A percentile compares a stretch with the other conserved stretches of the same genome.
Conservation (phyloP, 257 asterid genomes). For the Solanum tacnaense region DNA sequence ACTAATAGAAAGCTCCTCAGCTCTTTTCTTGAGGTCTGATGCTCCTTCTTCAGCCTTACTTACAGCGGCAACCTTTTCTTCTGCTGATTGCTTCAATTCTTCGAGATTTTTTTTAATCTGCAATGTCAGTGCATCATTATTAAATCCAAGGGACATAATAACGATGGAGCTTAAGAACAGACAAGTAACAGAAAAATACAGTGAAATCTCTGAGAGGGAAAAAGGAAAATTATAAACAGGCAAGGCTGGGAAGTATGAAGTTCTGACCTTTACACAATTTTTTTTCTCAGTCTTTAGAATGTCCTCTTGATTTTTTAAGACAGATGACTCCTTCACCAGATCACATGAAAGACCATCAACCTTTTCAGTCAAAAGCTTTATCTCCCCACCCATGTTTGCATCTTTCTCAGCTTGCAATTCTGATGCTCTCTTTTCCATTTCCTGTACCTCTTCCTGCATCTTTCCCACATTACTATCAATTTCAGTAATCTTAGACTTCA, state of each 20-base stretch:
- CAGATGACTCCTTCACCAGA: conserved; percentile 72
- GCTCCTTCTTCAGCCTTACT: conserved; percentile 81
- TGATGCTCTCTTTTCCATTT: conserved; percentile 55
- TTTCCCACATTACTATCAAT: conserved; percentile 37
- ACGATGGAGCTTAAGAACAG: not conserved
- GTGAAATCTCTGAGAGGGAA: not conserved
- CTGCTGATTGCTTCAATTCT: conserved; percentile 71
- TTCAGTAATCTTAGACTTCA: conserved; percentile 48
- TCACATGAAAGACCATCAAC: conserved; percentile 70
- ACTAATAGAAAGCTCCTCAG: conserved; percentile 62
- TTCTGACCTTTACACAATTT: conserved; percentile 54
- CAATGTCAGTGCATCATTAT: not conserved
- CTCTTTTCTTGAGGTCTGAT: conserved; percentile 52
- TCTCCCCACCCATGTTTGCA: conserved; percentile 84
- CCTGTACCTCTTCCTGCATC: conserved; percentile 52
- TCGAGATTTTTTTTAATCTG: conserved; percentile 64
- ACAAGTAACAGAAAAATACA: not conserved
- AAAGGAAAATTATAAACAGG: not conserved
- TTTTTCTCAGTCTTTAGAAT: conserved; percentile 56
- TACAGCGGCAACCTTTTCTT: conserved; percentile 60
- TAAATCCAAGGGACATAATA: not conserved
- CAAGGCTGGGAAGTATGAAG: not conserved
- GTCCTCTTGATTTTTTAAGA: conserved; percentile 63
- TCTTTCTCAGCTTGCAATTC: conserved; percentile 66
- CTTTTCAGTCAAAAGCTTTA: conserved; percentile 64